Evolutionary conservation across 2,329 filamentous ascomycete genomes (phyloP).

Genomic region (Aspergillus neoniger): DNA sequence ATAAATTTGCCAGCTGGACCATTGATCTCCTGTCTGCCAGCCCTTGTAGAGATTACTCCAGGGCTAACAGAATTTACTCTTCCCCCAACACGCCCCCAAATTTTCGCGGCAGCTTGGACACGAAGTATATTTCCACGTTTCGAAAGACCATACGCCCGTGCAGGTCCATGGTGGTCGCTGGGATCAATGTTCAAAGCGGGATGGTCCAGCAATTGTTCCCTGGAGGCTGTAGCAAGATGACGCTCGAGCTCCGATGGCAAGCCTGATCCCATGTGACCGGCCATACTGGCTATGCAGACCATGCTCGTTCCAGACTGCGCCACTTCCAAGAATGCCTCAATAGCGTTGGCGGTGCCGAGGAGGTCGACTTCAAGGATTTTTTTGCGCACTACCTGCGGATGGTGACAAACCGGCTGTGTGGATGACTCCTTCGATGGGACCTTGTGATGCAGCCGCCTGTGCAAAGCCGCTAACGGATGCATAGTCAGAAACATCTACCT

Average conservation of each 20-base stretch:
- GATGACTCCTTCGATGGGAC: slow-evolving; percentile 2
- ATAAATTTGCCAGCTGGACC: neutral
- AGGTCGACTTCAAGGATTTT: slow-evolving; percentile 9
- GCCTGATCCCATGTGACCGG: neutral
- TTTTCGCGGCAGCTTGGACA: slow-evolving; percentile 8
- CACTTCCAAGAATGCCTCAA: slow-evolving; percentile 9
- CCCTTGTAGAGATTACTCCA: slow-evolving; percentile 5
- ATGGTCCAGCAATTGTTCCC: neutral
- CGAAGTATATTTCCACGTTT: slow-evolving; percentile 14
- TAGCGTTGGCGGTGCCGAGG: slow-evolving; percentile 9
- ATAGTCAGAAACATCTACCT: slow-evolving; percentile 4
- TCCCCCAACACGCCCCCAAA: slow-evolving; percentile 7
- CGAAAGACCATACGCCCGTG: slow-evolving; percentile 4
- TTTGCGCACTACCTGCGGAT: neutral
- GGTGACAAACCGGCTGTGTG: slow-evolving; percentile 14
- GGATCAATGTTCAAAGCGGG: neutral
- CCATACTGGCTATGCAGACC: slow-evolving; percentile 11
- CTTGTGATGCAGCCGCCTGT: neutral
- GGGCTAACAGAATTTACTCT: slow-evolving; percentile 14
- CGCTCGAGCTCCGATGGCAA: slow-evolving; percentile 2
- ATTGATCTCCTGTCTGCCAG: slow-evolving; percentile 1
- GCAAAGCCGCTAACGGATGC: slow-evolving; percentile 7
- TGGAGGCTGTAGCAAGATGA: slow-evolving; percentile 9
- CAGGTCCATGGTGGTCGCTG: neutral
- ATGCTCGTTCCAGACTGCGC: neutral